A percentile compares a stretch with the other conserved stretches of the same genome.
Conservation (phyloP, 2,329 filamentous ascomycete genomes). For the Phyllosticta ampelicida region DNA sequence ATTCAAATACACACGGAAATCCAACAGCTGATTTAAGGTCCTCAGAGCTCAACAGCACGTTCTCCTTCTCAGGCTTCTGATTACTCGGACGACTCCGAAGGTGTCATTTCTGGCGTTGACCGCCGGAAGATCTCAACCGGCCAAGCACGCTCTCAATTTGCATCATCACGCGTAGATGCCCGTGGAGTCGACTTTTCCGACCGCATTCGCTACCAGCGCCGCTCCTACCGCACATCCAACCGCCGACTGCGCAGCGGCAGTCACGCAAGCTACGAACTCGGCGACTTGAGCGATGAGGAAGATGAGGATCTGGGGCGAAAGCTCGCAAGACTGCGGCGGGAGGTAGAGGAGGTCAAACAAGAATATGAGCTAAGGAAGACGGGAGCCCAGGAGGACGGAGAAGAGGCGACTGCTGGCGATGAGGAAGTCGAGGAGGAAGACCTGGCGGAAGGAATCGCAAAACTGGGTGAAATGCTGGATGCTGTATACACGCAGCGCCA, state of each 20-base stretch:
- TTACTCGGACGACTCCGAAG: slow-evolving; percentile 51
- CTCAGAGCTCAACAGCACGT: slow-evolving; percentile 20
- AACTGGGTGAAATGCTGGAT: slow-evolving; percentile 62
- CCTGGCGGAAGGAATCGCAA: slow-evolving; percentile 49
- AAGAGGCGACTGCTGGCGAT: slow-evolving; percentile 34
- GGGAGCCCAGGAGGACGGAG: slow-evolving; percentile 26
- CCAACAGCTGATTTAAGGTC: not conserved
- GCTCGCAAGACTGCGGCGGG: slow-evolving; percentile 70
- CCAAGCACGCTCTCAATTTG: slow-evolving; percentile 70
- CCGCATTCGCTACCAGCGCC: slow-evolving; percentile 65
- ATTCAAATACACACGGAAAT: too few relatives aligned
- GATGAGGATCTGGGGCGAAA: slow-evolving; percentile 67
- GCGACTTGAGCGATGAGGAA: slow-evolving; percentile 68
- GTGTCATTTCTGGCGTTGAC: slow-evolving; percentile 46
- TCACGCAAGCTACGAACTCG: slow-evolving; percentile 42
- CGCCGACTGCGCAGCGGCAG: slow-evolving; percentile 55
- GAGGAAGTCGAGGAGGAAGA: slow-evolving; percentile 28
- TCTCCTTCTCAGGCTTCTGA: slow-evolving; percentile 31
- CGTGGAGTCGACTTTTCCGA: slow-evolving; percentile 80
- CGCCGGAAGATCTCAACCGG: slow-evolving; percentile 65
- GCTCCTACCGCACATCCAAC: slow-evolving; percentile 69
- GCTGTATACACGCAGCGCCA: slow-evolving; percentile 42
- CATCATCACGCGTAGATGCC: slow-evolving; percentile 64
- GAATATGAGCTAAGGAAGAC: slow-evolving; percentile 42
- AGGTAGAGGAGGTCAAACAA: slow-evolving; percentile 56